Conservation (phyloP, 169 alveolate species). For the Cryptosporidium andersoni region DNA sequence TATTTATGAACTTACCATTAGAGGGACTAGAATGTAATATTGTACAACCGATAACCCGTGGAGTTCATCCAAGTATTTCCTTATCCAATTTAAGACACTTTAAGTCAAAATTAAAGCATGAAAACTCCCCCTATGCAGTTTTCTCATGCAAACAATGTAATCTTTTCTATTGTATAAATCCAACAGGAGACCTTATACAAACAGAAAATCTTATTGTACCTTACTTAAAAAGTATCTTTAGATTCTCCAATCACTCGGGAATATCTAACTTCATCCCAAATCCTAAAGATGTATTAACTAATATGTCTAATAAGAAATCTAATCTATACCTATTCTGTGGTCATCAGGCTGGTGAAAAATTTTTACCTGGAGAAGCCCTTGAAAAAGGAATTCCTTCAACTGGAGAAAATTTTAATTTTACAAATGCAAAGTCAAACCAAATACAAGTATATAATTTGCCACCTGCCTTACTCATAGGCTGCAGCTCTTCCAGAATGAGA, state of each 20-base stretch:
- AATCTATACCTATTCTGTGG: slow-evolving; percentile 65
- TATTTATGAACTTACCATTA: slow-evolving; percentile 30
- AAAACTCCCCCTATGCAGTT: neutral
- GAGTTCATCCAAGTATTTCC: slow-evolving; percentile 6
- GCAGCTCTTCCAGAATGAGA: slow-evolving; percentile 64
- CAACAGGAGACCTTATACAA: slow-evolving; percentile 52
- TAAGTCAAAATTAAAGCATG: neutral
- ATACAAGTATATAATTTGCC: slow-evolving; percentile 12
- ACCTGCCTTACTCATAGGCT: slow-evolving; percentile 60
- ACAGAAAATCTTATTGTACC: slow-evolving; percentile 38
- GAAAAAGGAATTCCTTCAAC: slow-evolving; percentile 31
- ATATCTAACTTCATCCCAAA: slow-evolving; percentile 35
- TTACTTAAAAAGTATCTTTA: neutral
- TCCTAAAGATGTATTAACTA: slow-evolving; percentile 10
- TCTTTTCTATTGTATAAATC: slow-evolving; percentile 44
- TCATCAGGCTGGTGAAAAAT: slow-evolving; percentile 67
- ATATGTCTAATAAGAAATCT: neutral
- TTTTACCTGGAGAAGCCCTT: slow-evolving; percentile 34
- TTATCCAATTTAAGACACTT: neutral
- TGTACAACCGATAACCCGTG: slow-evolving; percentile 55
- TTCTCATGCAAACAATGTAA: slow-evolving; percentile 18
- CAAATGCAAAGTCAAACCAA: neutral
- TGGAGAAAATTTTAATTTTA: neutral
- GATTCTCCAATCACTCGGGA: slow-evolving; percentile 27
- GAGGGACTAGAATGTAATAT: slow-evolving; percentile 9